Base-by-base conservation (phyloP, 257 asterid genomes). In the Nicotiana undulata region DNA sequence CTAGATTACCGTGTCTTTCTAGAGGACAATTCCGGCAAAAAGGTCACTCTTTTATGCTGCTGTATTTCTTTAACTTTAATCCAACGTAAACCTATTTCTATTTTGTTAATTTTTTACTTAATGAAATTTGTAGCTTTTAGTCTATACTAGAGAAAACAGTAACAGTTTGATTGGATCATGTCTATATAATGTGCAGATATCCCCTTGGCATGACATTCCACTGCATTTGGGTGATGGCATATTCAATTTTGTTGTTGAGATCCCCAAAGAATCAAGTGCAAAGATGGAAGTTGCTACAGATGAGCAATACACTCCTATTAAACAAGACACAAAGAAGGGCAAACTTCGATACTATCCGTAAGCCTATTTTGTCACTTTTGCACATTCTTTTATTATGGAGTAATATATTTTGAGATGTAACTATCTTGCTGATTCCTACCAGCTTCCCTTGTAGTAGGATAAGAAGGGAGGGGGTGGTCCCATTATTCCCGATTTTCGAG, bases 231-330 rank as follows among this genome's bases (percentile, higher is more conserved):
- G 99, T 6, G 93, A 91, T 84, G 97, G 97, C 34, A 86, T 86
- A 17, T 96, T 96, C 88, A 96, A 91, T 86, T 94, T 86, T 82
- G 83, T 96, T 37, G 98, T 90, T 86, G 99, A 96, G 87, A 96
- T 96, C 83, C 99, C 99, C 26, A 96, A 94, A 82, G 99, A 96
- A 86, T 90, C 99, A n/a, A 94, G 96, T 13, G 98, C 99, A 15
- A 96, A 94, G 88, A 94, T 96, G 99, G 99, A 96, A 88, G 97
- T 94, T 86, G 99, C 98, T 61, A 96, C 99, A 9, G 98, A 96
- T 85, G 99, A 96, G 91, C 80, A 84, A 52, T 91, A 59, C 84
- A 96, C 98, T 80, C 99, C 99, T 75, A 90, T 94, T 79, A 96
- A 96, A 89, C 99, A 96, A 86, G 99, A 96, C 82, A 96, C 98